Evolutionary conservation across 768 basidiomycete genomes (phyloP), one percentile per base, ranked within the genome.

Genomic region (Phaeotremella fagi): DNA sequence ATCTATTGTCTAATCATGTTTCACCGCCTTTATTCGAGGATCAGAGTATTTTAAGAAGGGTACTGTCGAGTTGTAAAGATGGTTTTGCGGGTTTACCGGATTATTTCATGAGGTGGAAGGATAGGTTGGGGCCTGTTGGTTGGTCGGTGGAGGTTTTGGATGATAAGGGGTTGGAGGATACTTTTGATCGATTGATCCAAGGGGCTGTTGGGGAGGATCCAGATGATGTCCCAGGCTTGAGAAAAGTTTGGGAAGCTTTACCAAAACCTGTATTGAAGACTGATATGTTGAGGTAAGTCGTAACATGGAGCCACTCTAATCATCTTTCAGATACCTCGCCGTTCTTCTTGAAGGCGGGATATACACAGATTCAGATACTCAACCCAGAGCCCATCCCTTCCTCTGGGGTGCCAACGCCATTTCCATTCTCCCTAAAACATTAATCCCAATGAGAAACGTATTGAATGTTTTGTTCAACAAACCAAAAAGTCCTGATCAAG

Each of bases 341-440:
- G 27, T 48, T 12, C 51, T 57, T 15, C 27, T 43, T 6, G 14
- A 48, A 29, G 50, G 55, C n/a, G 55, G 55, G 3, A 22, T 57
- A 28, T 57, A 57, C 36, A 57, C 55, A 26, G 55, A 52, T 37
- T 57, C 51, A 3, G 55, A 57, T 27, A 57, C 55, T 24, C 29
- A 29, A 22, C 54, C 54, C 6, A n/a, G 27, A 15, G 48, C 54
- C 9, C 28, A 55, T 35, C 48, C 38, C 5, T 35, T 7, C 54
- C 29, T 55, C 3, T 55, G 54, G 54, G 54, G 54, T 2, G 50
- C 47, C 14, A 23, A 55, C 41, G 48, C 48, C 3, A 15, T 49
- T 23, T 23, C n/a, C 23, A 24, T 55, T 37, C 38, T 36, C 9
- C 54, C 54, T 6, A 35, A 27, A 25, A 27, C 43, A 23, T 28